Evolutionary conservation across 495 filamentous ascomycete genomes (phyloP).

Genomic region (Talaromyces adpressus): DNA sequence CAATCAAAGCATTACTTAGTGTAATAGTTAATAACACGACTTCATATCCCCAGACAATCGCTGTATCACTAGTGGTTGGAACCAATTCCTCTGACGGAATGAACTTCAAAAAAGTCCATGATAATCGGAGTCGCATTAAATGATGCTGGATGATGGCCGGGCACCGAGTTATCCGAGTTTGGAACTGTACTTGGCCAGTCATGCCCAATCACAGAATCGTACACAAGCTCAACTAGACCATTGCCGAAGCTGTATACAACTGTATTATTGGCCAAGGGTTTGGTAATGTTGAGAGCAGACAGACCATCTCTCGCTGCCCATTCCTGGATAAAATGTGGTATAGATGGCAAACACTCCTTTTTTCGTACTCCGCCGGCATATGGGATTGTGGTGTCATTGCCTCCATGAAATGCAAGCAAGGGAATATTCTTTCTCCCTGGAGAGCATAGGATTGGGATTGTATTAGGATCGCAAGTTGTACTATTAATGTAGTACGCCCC

Average conservation of each 20-base stretch:
- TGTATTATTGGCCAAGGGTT: constrained; percentile 10
- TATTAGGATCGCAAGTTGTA: constrained; percentile 2
- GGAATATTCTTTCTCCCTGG: constrained; percentile 27
- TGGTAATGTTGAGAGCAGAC: constrained; percentile 14
- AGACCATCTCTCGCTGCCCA: constrained; percentile 33
- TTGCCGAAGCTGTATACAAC: not conserved
- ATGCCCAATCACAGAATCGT: constrained; percentile 26
- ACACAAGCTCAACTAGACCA: constrained; percentile 14
- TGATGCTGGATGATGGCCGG: constrained; percentile 16
- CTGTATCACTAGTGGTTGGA: not conserved
- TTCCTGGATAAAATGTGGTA: constrained; percentile 29
- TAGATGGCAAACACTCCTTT: constrained; percentile 24
- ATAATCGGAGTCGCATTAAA: constrained; percentile 31
- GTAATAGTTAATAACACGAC: not conserved
- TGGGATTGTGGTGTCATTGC: constrained; percentile 28
- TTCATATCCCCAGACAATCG: not conserved
- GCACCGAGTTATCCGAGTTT: constrained; percentile 29
- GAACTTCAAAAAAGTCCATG: constrained; percentile 28
- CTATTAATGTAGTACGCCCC: constrained; percentile 21
- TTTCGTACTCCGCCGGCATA: constrained; percentile 25
- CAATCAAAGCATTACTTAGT: not conserved
- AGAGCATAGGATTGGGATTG: constrained; percentile 22
- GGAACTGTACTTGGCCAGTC: constrained; percentile 35
- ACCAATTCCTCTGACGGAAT: not conserved
- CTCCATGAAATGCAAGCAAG: constrained; percentile 46